Percentiles rank a stretch among this genome's conserved stretches.
Conservation (phyloP, 1,139 yeast genomes). For the Yamadazyma mexicana region DNA sequence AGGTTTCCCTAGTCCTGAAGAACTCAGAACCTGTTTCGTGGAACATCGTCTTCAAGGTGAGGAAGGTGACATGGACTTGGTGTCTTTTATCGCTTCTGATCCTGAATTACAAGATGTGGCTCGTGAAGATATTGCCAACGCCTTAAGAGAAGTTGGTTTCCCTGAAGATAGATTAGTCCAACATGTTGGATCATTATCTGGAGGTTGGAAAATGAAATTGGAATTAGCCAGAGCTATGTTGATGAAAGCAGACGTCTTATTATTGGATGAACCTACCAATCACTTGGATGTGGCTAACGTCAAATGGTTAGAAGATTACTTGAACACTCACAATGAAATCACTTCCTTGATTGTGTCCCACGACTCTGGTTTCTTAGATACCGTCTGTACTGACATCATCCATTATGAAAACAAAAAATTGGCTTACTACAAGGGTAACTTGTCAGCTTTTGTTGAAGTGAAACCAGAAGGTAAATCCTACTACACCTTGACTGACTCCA, state of each 20-base stretch:
- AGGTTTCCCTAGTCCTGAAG: conserved; percentile 92
- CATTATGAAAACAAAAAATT: conserved; percentile 95
- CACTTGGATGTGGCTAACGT: conserved; percentile 95
- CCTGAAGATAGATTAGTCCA: conserved; percentile 86
- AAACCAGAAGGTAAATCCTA: conserved; percentile 97
- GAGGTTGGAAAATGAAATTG: conserved; percentile 99
- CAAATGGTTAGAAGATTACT: conserved; percentile 88
- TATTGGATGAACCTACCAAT: conserved; percentile 97
- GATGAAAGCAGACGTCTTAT: conserved; percentile 92
- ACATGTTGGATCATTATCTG: conserved; percentile 91
- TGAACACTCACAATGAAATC: conserved; percentile 76
- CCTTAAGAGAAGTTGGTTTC: conserved; percentile 85
- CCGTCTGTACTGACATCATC: conserved; percentile 93
- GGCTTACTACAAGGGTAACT: conserved; percentile 93
- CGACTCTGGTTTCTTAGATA: conserved; percentile 95
- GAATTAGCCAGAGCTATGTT: conserved; percentile 98
- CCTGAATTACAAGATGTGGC: conserved; percentile 69
- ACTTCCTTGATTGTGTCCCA: conserved; percentile 96
- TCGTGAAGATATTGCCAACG: conserved; percentile 68
- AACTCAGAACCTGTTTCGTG: conserved; percentile 90
- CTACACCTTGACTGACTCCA: conserved; percentile 91
- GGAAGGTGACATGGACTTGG: conserved; percentile 88
- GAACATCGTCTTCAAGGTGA: conserved; percentile 97
- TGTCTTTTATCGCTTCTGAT: conserved; percentile 86
- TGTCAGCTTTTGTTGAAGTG: conserved; percentile 86